phyloP scores from a whole-genome alignment of 73 alveolate genomes.

The Paramecium tetraurelia region DNA sequence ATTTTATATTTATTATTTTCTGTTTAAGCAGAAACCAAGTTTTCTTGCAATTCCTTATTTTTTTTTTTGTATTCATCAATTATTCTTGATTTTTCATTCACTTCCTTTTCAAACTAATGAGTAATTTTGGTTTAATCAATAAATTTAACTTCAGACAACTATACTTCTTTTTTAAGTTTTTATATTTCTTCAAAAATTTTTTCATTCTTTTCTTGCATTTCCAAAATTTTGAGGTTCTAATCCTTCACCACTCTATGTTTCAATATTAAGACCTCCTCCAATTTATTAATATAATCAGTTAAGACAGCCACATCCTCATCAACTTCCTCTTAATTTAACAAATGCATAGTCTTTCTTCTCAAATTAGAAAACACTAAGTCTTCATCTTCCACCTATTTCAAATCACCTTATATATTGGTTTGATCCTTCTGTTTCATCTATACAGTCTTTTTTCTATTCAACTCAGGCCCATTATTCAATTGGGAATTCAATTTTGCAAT shows the following conservation, averaged over 20 bases:
- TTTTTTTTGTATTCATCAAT: not conserved
- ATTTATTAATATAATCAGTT: not conserved
- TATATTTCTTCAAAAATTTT: not conserved
- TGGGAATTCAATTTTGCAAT: not conserved
- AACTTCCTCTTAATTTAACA: not conserved
- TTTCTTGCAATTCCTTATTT: not conserved
- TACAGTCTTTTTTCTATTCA: not conserved
- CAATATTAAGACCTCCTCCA: not conserved
- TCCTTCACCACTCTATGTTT: not conserved
- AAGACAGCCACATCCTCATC: conserved; percentile 19
- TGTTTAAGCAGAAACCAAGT: not conserved
- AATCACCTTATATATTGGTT: not conserved
- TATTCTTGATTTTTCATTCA: not conserved
- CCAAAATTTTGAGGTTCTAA: not conserved
- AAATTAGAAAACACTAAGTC: not conserved
- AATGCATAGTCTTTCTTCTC: not conserved
- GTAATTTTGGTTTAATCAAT: not conserved
- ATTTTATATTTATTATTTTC: not conserved
- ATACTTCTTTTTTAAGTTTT: not conserved
- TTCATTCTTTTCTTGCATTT: not conserved
- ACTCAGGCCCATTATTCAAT: not conserved
- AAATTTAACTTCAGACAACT: not conserved
- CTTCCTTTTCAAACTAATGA: not conserved
- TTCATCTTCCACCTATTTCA: not conserved
- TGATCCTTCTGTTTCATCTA: not conserved